These are phyloP conservation scores for Exophiala viscosa DNA, from an alignment of 2,329 filamentous ascomycete species.

Conservation along the genomic window DNA sequence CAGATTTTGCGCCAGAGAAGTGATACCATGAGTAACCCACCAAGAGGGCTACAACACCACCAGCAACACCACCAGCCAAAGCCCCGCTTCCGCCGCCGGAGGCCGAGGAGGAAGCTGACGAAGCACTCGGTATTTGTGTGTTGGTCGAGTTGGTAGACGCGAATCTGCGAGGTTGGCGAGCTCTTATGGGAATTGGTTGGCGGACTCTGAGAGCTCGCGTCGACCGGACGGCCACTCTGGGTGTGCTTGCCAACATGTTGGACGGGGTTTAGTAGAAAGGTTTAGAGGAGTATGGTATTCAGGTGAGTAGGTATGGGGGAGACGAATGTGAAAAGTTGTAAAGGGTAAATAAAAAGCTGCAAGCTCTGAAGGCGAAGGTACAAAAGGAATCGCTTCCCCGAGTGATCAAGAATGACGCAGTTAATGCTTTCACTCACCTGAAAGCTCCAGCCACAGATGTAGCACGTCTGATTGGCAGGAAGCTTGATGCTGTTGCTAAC, in stretches of 20 bases:
- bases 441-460: too few species aligned
- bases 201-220: conserved; percentile 12
- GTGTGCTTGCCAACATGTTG: conserved; percentile 19
- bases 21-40: conserved; percentile 53
- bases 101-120: conserved; percentile 4
- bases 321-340: background rate
- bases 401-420: conserved; percentile 2
- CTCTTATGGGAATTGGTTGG: conserved; percentile 5
- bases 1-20: conserved; percentile 49
- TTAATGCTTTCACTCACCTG: background rate
- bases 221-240: conserved; percentile 15
- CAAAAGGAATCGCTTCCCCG: background rate
- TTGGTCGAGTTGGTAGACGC: conserved; percentile 12
- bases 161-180: conserved; percentile 10
- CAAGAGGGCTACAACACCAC: conserved; percentile 46
- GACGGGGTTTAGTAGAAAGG: background rate
- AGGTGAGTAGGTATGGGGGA: background rate
- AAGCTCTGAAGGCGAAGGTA: background rate
- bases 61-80: conserved; percentile 48
- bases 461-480: conserved; percentile 2
- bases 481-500: background rate
- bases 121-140: conserved; percentile 8
- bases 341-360: background rate
- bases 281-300: background rate
- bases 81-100: conserved; percentile 30